A percentile compares a stretch with the other conserved stretches of the same genome.
Conservation (phyloP, 257 asterid genomes). For the Dorcoceras hygrometricum region DNA sequence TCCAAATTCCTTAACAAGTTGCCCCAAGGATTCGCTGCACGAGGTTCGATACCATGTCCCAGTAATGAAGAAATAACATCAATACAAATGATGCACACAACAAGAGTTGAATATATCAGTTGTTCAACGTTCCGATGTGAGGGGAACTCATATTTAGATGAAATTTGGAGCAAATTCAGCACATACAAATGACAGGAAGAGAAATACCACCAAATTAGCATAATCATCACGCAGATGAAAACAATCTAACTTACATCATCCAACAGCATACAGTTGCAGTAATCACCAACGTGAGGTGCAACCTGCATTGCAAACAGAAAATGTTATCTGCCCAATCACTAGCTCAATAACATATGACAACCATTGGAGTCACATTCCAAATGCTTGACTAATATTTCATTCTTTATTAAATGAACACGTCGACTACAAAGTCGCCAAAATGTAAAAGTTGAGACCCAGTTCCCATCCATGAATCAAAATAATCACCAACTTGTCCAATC, state of each 20-base stretch:
- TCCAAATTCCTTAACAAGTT: background rate
- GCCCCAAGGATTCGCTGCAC: slow-evolving; percentile 21
- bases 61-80: slow-evolving; percentile 4
- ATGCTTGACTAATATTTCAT: background rate
- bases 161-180: slow-evolving; percentile 12
- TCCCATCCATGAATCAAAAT: background rate
- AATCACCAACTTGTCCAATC: background rate
- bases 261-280: slow-evolving; percentile 98
- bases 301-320: slow-evolving; percentile 47
- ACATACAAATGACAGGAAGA: slow-evolving; percentile 1
- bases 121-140: background rate
- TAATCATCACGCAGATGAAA: slow-evolving; percentile 1
- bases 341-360: background rate
- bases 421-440: background rate
- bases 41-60: slow-evolving; percentile 7
- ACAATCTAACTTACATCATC: slow-evolving; percentile 83
- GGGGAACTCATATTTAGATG: background rate
- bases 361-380: background rate
- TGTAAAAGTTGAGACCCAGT: background rate
- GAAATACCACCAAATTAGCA: slow-evolving; percentile 10
- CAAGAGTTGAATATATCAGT: background rate
- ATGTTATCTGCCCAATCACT: slow-evolving; percentile 17
- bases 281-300: slow-evolving; percentile 84
- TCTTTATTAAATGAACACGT: background rate
- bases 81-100: background rate